These are phyloP conservation scores for Mortierella sp. DNA, from an alignment of 371 early-diverging fungal species.

Conservation along the genomic window DNA sequence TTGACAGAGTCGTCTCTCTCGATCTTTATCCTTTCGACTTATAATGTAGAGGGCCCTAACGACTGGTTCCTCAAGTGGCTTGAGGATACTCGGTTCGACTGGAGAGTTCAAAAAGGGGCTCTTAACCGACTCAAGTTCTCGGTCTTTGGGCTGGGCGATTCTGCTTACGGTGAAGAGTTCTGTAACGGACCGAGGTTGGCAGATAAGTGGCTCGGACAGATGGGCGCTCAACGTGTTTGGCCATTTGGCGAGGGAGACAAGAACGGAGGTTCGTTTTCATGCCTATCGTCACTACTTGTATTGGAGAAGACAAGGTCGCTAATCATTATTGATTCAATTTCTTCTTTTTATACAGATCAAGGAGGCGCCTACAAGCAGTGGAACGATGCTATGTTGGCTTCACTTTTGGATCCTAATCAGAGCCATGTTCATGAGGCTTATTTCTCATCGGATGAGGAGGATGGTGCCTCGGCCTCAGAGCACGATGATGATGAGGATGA, in stretches of 20 bases:
- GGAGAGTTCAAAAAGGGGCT: constrained; percentile 71
- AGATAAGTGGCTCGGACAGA: constrained; percentile 71
- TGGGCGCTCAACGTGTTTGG: constrained; percentile 79
- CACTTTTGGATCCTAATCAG: constrained; percentile 61
- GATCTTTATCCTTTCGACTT: constrained; percentile 77
- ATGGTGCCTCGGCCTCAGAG: constrained; percentile 58
- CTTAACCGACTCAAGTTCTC: constrained; percentile 72
- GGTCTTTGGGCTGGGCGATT: constrained; percentile 83
- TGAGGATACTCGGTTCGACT: constrained; percentile 75
- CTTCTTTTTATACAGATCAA: constrained; percentile 54
- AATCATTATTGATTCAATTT: background rate
- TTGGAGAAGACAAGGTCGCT: background rate
- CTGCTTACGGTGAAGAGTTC: constrained; percentile 76
- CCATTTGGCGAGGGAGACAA: constrained; percentile 78
- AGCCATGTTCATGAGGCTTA: constrained; percentile 60
- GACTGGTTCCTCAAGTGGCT: constrained; percentile 81
- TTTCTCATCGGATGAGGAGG: constrained; percentile 56
- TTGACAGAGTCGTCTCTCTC: constrained; percentile 67
- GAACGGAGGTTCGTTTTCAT: constrained; percentile 58
- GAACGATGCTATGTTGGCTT: constrained; percentile 60
- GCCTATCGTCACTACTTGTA: too few species aligned
- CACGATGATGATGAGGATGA: constrained; percentile 61
- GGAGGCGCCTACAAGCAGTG: constrained; percentile 68
- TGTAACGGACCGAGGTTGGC: constrained; percentile 66
- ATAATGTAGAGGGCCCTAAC: constrained; percentile 79